phyloP scores from a whole-genome alignment of 768 basidiomycete genomes.

The Termitomyces sp. region DNA sequence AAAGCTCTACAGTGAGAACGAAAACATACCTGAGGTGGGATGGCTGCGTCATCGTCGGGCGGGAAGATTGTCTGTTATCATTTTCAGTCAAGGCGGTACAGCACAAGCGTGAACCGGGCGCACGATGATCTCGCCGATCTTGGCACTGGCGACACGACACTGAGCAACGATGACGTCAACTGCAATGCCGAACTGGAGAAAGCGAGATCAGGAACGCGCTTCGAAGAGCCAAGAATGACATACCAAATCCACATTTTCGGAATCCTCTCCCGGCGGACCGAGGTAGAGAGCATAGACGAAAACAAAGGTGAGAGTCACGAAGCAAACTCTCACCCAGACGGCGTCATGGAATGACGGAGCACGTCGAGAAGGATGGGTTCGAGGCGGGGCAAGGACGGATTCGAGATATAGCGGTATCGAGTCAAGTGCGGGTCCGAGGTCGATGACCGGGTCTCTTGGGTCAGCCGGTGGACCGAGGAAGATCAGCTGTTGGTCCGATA shows the following conservation, averaged over 20 bases:
- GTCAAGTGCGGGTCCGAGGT: not conserved
- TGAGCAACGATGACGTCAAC: not conserved
- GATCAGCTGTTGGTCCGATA: not conserved
- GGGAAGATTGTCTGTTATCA: not conserved
- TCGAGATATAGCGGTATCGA: not conserved
- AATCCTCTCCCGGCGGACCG: not conserved
- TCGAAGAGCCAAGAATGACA: not conserved
- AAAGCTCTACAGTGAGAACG: not conserved
- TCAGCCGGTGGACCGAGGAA: not conserved
- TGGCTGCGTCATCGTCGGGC: not conserved
- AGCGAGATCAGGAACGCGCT: not conserved
- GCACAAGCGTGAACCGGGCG: too few species aligned
- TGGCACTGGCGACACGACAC: not conserved
- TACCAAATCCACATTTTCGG: not conserved
- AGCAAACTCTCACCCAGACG: not conserved
- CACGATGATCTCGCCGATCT: not conserved
- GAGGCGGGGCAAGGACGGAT: not conserved
- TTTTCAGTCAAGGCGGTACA: not conserved
- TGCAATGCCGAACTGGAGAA: not conserved
- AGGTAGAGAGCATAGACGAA: not conserved
- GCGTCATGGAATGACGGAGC: not conserved
- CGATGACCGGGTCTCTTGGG: not conserved
- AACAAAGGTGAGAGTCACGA: not conserved
- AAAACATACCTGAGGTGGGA: not conserved
- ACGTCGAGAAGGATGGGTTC: not conserved